Base-by-base conservation (phyloP, 805 yeast genomes). In the Babjeviella inositovora region DNA sequence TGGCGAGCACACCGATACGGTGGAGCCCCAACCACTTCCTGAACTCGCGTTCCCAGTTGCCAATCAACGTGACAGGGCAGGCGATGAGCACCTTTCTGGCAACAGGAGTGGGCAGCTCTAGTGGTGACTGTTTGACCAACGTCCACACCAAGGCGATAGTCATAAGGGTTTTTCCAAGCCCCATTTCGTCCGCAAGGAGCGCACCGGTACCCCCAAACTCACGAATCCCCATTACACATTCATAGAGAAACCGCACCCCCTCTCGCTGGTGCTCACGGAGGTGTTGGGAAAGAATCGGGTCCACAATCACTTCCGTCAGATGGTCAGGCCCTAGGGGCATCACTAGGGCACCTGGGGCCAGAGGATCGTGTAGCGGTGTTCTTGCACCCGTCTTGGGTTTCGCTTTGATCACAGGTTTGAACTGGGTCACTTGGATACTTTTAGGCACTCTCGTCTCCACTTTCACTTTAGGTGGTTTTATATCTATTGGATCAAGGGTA, bases 111-210 rank as follows among this genome's bases (percentile, higher is more conserved):
- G 11, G 40, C 25, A 11, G 55, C 42, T 25, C 28, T 11, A 31
- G 35, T 0, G 85, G 82, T 9, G 65, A 61, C 33, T 77, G 82
- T 31, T 63, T 72, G 11, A 81, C 43, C 11, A 90, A 45, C 0
- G 94, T 82, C 92, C 93, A 82, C 4, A 87, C 59, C 19, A 82
- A 43, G 0, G 93, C 41, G 5, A 90, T 87, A 0, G 95, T 69
- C 65, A 74, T 85, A 19, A 90, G 47, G 0, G 97, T 85, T 37
- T 79, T 79, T 2, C 95, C 95, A 10, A 90, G 53, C 0, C 98
- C 98, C 98, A 90, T 90, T 36, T 87, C 97, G 45, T 90, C 98
- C 0, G 98, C 98, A 20, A 90, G 45, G 5, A 90, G 48, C 2
- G 87, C 85, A 1, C 98, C 97, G 20, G 47, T 34, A 0, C 66